A percentile compares a stretch with the other conserved stretches of the same genome.
Conservation (phyloP, 2,329 filamentous ascomycete genomes). For the Paraconiothyrium sp. region DNA sequence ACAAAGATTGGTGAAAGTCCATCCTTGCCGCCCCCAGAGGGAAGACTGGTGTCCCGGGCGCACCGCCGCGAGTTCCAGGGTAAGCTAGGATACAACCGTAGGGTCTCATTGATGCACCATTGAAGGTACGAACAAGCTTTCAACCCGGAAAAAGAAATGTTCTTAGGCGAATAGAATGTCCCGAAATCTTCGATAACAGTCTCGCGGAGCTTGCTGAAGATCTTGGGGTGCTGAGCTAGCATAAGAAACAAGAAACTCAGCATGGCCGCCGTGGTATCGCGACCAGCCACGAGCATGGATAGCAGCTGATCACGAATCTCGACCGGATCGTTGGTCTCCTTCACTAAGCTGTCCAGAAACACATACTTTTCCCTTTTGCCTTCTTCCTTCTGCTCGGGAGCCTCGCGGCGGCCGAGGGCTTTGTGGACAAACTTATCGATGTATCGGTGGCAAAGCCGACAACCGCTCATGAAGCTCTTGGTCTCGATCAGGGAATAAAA, state of each 20-base stretch:
- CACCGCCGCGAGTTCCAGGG: slow-evolving; percentile 43
- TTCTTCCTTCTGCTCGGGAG: background rate
- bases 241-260: slow-evolving; percentile 74
- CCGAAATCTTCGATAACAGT: slow-evolving; percentile 54
- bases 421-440: slow-evolving; percentile 22
- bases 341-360: slow-evolving; percentile 83
- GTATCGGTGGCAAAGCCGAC: slow-evolving; percentile 21
- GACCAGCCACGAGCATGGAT: slow-evolving; percentile 81
- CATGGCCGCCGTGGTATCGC: slow-evolving; percentile 84
- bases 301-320: slow-evolving; percentile 85
- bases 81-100: slow-evolving; percentile 48
- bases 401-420: slow-evolving; percentile 20
- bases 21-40: slow-evolving; percentile 47
- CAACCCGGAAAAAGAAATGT: slow-evolving; percentile 53
- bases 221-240: slow-evolving; percentile 48
- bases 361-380: slow-evolving; percentile 64
- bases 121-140: slow-evolving; percentile 46
- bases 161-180: slow-evolving; percentile 46
- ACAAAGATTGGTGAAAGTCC: slow-evolving; percentile 46
- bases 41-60: slow-evolving; percentile 45
- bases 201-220: slow-evolving; percentile 39
- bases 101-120: slow-evolving; percentile 44
- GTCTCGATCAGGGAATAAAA: background rate
- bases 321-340: slow-evolving; percentile 72
- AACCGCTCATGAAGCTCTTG: background rate